Evolutionary conservation across 306 rosid genomes (phyloP), one percentile per base, ranked within the genome.

Genomic region (Fagus crenata): DNA sequence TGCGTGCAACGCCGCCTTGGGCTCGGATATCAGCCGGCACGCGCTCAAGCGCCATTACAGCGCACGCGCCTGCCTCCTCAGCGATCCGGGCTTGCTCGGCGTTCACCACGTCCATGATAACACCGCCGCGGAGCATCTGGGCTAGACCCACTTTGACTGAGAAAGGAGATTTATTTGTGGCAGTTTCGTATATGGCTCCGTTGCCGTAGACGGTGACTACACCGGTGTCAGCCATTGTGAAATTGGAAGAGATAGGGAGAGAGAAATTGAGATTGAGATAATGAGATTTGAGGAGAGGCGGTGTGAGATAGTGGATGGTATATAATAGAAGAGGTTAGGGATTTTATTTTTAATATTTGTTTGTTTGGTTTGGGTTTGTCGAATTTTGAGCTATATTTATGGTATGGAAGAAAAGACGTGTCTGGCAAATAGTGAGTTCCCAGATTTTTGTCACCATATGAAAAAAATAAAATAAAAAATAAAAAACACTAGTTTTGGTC

Each of bases 51-150:
- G 98, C 97, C 97, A 93, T 91, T 64, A 93, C 96, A 67, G 97
- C 98, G 80, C 97, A 91, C 0, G 98, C 98, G 0, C 98, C 98
- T 0, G 97, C 96, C 75, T 93, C 97, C 51, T 93, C 98, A 2
- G 97, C 98, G 28, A 93, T 73, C 51, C 97, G 95, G 1, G 98
- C 98, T 80, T 93, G 97, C 36, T 86, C 93, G n/a, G 92, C 93
- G 87, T 89, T 91, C 2, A 91, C 97, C 17, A 91, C 98, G 86
- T 93, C 98, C 97, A 93, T 93, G 31, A 93, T 89, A 17, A 93
- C 97, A 40, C 98, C 98, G 53, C 98, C 98, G 1, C 98, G 92
- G 39, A 93, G 97, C 97, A 93, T 93, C 81, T 93, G 98, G 54
- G 98, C 97, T 0, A 93, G 87, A 53, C 98, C 93, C 5, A 90